Base-by-base conservation (phyloP, 306 rosid species). In the Medicago arabica region DNA sequence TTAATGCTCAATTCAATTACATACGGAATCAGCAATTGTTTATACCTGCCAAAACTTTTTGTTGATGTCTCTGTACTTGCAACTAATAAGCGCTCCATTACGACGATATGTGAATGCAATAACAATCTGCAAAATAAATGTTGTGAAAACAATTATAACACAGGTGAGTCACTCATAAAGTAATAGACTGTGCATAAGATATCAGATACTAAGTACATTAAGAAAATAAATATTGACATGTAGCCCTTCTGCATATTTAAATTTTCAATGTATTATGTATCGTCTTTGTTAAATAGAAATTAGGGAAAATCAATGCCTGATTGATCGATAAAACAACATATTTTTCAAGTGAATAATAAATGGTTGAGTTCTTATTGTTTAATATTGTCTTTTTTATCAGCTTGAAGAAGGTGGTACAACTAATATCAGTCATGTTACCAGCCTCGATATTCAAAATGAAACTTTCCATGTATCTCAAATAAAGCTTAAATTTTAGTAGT, bases 21-120 rank as follows among this genome's bases (percentile, higher is more conserved):
- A 23, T 23, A 72, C 63, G 67, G 71, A 6, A 79, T 60, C 61
- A 75, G 41, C 64, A 67, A 34, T 51, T 43, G 80, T 61, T 65
- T 65, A 28, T 77, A 95, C 99, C 99, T 92, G 97, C 97, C 99
- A 92, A 90, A 92, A 95, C 44, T 54, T 75, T 87, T 92, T 95
- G 86, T 84, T 72, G 78, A 83, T 74, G 76, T 95, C 96, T 58
- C 99, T 92, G 75, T 92, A 95, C 86, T 95, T 95, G 97, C 99
- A 95, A 86, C 96, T 87, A 67, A 90, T 68, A 65, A 95, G 87
- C 18, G 12, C 44, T 80, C 92, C 87, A 59, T 84, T 69, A 38
- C 88, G 88, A 80, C 74, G 71, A 77, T 95, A 95, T 34, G 97
- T 67, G 87, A 95, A 95, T 57, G 97, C 97, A 85, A 95, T 89